Evolutionary conservation across 2,329 filamentous ascomycete genomes (phyloP).

Genomic region (Calonectria henricotiae): DNA sequence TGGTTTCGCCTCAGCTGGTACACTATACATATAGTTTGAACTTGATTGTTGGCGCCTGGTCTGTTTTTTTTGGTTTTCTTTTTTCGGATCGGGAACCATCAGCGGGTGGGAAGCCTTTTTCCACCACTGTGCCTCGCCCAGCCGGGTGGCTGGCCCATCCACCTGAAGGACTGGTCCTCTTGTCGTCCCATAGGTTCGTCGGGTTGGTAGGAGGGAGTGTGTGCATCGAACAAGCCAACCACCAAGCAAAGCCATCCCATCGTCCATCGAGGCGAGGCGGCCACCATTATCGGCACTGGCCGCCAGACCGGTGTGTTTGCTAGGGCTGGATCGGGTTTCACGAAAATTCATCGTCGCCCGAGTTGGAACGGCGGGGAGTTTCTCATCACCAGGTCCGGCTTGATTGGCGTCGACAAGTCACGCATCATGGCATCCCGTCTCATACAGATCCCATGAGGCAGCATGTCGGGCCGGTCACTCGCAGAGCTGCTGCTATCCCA

Average conservation of each 20-base stretch:
- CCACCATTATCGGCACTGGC: conserved; percentile 40
- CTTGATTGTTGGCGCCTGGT: not conserved
- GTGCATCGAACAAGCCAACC: conserved; percentile 26
- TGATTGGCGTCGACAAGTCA: conserved; percentile 30
- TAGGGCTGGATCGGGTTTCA: conserved; percentile 39
- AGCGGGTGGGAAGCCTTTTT: conserved; percentile 4
- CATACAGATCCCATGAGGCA: conserved; percentile 6
- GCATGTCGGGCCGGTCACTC: conserved; percentile 16
- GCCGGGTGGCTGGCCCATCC: conserved; percentile 20
- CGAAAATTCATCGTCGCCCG: conserved; percentile 33
- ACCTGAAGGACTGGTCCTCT: not conserved
- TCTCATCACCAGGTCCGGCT: conserved; percentile 24
- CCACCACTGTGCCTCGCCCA: conserved; percentile 14
- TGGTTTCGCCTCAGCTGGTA: conserved; percentile 14
- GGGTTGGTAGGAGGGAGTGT: conserved; percentile 46
- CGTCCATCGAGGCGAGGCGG: not conserved
- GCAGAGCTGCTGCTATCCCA: conserved; percentile 2
- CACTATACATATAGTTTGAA: not conserved
- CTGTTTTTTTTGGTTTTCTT: conserved; percentile 10
- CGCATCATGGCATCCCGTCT: conserved; percentile 24
- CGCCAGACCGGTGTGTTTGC: conserved; percentile 35
- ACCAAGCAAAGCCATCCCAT: not conserved
- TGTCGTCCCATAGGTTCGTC: conserved; percentile 25
- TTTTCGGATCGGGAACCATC: conserved; percentile 17
- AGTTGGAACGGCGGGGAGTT: conserved; percentile 35